phyloP scores from a whole-genome alignment of 108 stramenopile genomes.

The Cylindrotheca closterium region DNA sequence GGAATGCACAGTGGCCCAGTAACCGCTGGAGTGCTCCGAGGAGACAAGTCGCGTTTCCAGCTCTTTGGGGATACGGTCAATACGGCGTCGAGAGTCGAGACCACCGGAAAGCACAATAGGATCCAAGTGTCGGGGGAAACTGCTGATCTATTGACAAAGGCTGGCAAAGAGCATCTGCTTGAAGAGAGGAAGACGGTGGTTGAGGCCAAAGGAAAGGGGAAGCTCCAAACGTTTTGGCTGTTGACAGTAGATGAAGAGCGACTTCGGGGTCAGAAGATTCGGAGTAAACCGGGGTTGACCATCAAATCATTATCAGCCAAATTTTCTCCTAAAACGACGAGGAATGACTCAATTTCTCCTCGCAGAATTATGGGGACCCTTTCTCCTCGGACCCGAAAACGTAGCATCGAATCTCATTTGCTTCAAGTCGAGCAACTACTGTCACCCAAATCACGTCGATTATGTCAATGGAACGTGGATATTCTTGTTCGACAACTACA shows the following conservation, averaged over 20 bases:
- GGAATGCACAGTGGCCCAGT: no score
- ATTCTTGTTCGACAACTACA: constrained; percentile 16
- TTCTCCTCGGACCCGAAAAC: no score
- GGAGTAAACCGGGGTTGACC: neutral
- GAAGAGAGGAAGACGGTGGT: constrained; percentile 30
- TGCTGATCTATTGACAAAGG: constrained; percentile 29
- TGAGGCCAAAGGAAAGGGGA: constrained; percentile 52
- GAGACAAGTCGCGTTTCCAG: no score
- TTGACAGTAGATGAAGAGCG: neutral
- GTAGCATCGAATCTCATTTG: no score
- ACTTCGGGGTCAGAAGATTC: neutral
- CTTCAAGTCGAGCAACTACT: neutral
- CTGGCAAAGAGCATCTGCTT: constrained; percentile 23
- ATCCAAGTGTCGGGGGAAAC: constrained; percentile 39
- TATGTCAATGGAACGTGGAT: constrained; percentile 34
- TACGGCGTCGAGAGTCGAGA: constrained; percentile 48
- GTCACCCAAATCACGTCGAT: neutral
- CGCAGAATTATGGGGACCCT: neutral
- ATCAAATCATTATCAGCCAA: no score
- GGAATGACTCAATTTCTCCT: neutral
- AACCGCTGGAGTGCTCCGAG: no score
- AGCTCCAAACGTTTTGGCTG: constrained; percentile 46
- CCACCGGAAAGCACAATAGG: constrained; percentile 26
- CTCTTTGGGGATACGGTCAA: no score
- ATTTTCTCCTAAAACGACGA: neutral